Conservation (phyloP, 805 yeast species). For the Grigorovia jiainica region DNA sequence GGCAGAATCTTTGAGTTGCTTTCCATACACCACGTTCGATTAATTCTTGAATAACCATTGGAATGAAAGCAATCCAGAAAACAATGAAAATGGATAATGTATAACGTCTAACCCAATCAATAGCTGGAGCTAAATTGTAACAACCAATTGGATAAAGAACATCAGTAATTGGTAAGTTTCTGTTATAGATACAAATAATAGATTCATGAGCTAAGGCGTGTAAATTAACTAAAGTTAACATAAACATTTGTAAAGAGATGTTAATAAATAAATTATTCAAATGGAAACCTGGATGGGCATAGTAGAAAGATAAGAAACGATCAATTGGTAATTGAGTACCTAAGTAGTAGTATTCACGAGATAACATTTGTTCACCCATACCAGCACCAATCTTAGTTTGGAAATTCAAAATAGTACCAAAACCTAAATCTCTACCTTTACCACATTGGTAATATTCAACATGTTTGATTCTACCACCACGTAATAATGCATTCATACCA, state of each 20-base stretch:
- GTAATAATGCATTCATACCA: slow-evolving; percentile 72
- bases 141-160: slow-evolving; percentile 59
- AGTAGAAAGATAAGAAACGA: slow-evolving; percentile 72
- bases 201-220: slow-evolving; percentile 68
- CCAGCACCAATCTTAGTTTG: slow-evolving; percentile 88
- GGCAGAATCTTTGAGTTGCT: slow-evolving; percentile 57
- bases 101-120: slow-evolving; percentile 76
- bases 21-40: slow-evolving; percentile 77
- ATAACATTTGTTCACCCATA: slow-evolving; percentile 85
- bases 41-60: slow-evolving; percentile 69
- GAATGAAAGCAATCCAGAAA: slow-evolving; percentile 71
- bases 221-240: slow-evolving; percentile 60
- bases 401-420: slow-evolving; percentile 76
- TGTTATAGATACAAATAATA: slow-evolving; percentile 57
- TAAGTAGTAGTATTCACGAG: slow-evolving; percentile 73
- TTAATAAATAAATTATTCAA: slow-evolving; percentile 72
- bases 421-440: slow-evolving; percentile 83
- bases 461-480: slow-evolving; percentile 85
- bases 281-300: slow-evolving; percentile 84
- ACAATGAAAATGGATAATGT: slow-evolving; percentile 74
- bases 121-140: slow-evolving; percentile 61
- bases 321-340: slow-evolving; percentile 76
- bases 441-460: slow-evolving; percentile 87
- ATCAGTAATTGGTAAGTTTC: slow-evolving; percentile 58
- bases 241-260: slow-evolving; percentile 61